Base-by-base conservation (phyloP, 2,329 filamentous ascomycete genomes). In the Aureobasidium musti region DNA sequence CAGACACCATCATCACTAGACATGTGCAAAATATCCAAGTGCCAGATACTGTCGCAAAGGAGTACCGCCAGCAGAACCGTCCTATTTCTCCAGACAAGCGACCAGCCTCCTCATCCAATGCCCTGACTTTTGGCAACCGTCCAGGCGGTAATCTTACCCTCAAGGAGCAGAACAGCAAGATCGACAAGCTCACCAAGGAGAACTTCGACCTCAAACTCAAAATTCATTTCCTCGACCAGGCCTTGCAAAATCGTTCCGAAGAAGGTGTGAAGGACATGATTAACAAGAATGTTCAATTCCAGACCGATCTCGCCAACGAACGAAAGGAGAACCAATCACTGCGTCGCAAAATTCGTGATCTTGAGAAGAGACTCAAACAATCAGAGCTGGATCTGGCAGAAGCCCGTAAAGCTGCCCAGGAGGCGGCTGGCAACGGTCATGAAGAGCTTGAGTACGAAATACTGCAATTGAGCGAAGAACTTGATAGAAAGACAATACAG, bases 191-290 rank as follows among this genome's bases (percentile, higher is more conserved):
- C 2, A 96, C 92, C 68, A 99, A 99, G 79, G 95, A 99, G 77
- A 99, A 99, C 71, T 99, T 98, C 75, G 94, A 97, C 76, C 81
- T 98, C 65, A 97, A 98, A 79, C 88, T 98, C 78, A 96, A 97
- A 76, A 95, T 98, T 70, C 96, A 97, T 83, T 99, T 97, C 74
- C 84, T 99, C 57, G 96, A 94, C 73, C 91, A 98, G 77, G 90
- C 94, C 1, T 81, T 99, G 23, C 92, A 96, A 77, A 95, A 94
- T 75, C 86, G 96, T 49, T 97, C 93, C 1, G 94, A 98, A 76
- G 94, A 98, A 79, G 92, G 93, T 70, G 89, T 99, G 76, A 96
- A 96, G 79, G 94, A 97, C 76, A 96, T 97, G 89, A 96, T 98
- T 72, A 92, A 92, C 52, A 94, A 97, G 78, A 99, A 97, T 73